Percentiles rank a stretch among this genome's conserved stretches.
Conservation (phyloP, 2,329 filamentous ascomycete genomes). For the Cladobotryum protrusum region DNA sequence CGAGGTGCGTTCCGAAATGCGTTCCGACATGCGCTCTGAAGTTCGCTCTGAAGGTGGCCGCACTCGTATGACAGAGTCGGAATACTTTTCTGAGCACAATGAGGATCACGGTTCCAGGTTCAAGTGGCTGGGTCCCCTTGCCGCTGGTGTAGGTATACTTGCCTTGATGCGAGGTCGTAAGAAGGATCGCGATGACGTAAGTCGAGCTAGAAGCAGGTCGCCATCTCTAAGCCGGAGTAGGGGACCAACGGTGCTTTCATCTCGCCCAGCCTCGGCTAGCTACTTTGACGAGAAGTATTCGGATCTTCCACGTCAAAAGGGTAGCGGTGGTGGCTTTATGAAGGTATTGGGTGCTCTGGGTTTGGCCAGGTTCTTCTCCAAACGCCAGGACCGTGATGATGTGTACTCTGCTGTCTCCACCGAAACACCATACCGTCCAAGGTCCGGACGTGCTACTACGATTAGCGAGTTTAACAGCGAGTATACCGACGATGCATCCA, state of each 20-base stretch:
- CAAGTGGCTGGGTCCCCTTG: constrained; percentile 48
- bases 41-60: constrained; percentile 46
- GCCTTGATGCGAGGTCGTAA: constrained; percentile 42
- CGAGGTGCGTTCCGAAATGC: background rate
- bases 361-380: constrained; percentile 55
- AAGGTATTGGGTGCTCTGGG: constrained; percentile 56
- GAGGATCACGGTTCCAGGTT: constrained; percentile 23
- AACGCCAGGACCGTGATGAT: constrained; percentile 48
- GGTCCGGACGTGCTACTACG: constrained; percentile 32
- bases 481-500: constrained; percentile 34
- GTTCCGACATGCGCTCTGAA: background rate
- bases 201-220: constrained; percentile 35
- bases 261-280: constrained; percentile 46
- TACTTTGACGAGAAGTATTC: constrained; percentile 62
- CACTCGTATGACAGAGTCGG: constrained; percentile 35
- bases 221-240: constrained; percentile 31
- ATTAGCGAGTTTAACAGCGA: constrained; percentile 49
- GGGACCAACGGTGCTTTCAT: constrained; percentile 46
- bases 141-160: constrained; percentile 44
- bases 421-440: constrained; percentile 50
- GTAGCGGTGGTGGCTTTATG: constrained; percentile 50
- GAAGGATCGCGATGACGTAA: constrained; percentile 32
- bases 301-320: constrained; percentile 34
- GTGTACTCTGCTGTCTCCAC: constrained; percentile 58
- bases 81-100: constrained; percentile 31